phyloP scores from a whole-genome alignment of 2,329 filamentous ascomycete species.

The Emericellopsis atlantica region DNA sequence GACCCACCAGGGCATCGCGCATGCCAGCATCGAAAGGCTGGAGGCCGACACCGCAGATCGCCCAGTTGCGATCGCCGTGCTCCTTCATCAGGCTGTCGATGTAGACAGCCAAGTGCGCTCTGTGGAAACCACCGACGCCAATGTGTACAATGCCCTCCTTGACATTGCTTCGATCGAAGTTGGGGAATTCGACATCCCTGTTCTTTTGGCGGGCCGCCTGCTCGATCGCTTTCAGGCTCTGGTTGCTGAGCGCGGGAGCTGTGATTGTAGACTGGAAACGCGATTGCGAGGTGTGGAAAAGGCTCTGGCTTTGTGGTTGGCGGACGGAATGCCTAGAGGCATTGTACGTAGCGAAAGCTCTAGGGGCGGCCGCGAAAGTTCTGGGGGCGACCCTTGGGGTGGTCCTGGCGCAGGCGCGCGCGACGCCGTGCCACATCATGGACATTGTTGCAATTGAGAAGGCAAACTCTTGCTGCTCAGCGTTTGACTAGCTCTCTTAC shows the following conservation, averaged over 20 bases:
- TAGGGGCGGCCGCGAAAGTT: too few relatives aligned
- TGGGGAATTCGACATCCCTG: constrained; percentile 18
- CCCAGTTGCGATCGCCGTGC: constrained; percentile 28
- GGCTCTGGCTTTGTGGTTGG: too few relatives aligned
- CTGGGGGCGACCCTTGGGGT: too few relatives aligned
- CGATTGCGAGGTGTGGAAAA: background rate
- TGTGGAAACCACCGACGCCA: constrained; percentile 41
- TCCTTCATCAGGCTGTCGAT: constrained; percentile 33
- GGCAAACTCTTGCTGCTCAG: too few relatives aligned
- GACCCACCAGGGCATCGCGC: constrained; percentile 32
- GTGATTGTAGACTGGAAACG: background rate
- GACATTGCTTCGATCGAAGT: constrained; percentile 28
- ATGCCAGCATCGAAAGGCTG: constrained; percentile 35
- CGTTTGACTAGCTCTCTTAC: too few relatives aligned
- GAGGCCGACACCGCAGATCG: constrained; percentile 38
- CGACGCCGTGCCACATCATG: too few relatives aligned
- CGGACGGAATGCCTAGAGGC: too few relatives aligned
- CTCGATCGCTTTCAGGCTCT: background rate
- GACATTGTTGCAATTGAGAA: too few relatives aligned
- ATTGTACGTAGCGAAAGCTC: too few relatives aligned
- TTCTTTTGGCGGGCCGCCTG: background rate
- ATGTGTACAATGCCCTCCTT: constrained; percentile 43
- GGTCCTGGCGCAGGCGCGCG: too few relatives aligned
- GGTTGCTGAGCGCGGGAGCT: background rate
- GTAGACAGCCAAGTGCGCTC: constrained; percentile 39